Percentiles rank a stretch among this genome's conserved stretches.
These are phyloP conservation scores for Capronia americana DNA, from an alignment of 2,329 filamentous ascomycete species.

Conservation along the genomic window DNA sequence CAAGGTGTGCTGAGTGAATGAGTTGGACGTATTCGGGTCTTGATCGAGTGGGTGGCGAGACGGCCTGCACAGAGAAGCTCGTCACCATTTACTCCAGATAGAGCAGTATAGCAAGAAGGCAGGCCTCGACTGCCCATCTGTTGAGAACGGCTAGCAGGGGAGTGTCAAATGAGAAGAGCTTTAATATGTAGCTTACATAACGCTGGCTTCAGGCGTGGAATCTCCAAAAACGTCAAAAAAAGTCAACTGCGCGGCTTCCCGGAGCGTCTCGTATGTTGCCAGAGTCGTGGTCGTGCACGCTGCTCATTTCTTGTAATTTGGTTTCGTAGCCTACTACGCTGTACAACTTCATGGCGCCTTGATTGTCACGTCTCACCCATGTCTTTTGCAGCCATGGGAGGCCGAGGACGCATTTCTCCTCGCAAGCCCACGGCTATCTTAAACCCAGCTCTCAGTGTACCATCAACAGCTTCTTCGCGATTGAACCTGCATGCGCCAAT, in stretches of 20 bases:
- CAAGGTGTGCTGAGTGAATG: not conserved
- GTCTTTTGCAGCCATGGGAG: conserved; percentile 14
- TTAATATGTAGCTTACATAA: conserved; percentile 10
- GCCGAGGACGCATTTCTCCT: conserved; percentile 30
- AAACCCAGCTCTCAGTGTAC: conserved; percentile 13
- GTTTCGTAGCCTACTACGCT: not conserved
- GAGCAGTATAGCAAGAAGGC: not conserved
- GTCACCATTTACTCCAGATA: not conserved
- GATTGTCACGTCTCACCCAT: conserved; percentile 8
- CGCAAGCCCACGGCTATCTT: conserved; percentile 19
- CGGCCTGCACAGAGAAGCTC: not conserved
- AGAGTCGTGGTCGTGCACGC: not conserved
- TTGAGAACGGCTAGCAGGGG: not conserved
- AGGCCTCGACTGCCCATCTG: not conserved
- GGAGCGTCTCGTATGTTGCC: not conserved
- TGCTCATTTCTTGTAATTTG: conserved; percentile 8
- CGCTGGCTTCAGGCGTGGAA: not conserved
- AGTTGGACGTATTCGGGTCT: conserved; percentile 21
- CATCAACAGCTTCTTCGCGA: conserved; percentile 22
- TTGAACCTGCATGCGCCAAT: conserved; percentile 18
- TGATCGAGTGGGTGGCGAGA: not conserved
- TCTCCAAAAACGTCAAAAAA: conserved; percentile 7
- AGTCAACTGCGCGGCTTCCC: conserved; percentile 14
- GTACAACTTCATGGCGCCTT: conserved; percentile 24
- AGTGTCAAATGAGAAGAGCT: not conserved